These are phyloP conservation scores for Botryosphaeria agaves DNA, from an alignment of 2,329 filamentous ascomycete species.

Conservation along the genomic window DNA sequence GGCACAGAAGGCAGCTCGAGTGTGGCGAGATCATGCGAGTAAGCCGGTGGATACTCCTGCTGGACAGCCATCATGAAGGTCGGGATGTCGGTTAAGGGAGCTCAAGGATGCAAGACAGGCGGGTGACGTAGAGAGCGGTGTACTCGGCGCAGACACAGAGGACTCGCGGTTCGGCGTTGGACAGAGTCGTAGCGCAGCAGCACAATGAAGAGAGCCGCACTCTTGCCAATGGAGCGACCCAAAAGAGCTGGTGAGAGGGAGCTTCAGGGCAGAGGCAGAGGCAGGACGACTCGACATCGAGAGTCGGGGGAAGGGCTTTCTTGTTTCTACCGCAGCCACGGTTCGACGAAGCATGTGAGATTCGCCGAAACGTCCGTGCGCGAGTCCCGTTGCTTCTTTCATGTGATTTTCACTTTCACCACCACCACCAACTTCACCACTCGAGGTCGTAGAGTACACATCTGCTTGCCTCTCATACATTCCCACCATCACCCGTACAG, in stretches of 20 bases:
- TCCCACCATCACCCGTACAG: too few relatives aligned
- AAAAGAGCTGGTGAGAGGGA: too few relatives aligned
- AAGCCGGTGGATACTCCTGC: conserved; percentile 22
- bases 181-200: background rate
- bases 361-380: too few relatives aligned
- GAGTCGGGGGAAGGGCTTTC: background rate
- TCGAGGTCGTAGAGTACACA: background rate
- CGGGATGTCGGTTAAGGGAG: too few relatives aligned
- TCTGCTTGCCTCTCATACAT: background rate
- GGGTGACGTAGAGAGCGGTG: background rate
- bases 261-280: background rate
- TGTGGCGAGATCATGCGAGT: conserved; percentile 22
- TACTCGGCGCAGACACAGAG: background rate
- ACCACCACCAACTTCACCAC: too few relatives aligned
- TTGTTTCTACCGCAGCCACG: too few relatives aligned
- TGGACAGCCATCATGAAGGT: conserved; percentile 13
- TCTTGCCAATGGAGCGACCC: too few relatives aligned
- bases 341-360: too few relatives aligned
- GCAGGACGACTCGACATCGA: too few relatives aligned
- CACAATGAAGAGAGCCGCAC: too few relatives aligned
- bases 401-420: too few relatives aligned
- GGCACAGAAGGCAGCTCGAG: conserved; percentile 25
- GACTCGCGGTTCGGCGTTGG: background rate
- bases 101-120: background rate
- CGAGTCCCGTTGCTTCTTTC: too few relatives aligned